A percentile compares a stretch with the other conserved stretches of the same genome.
These are phyloP conservation scores for Vitis hybrid DNA, from an alignment of 177 flowering plant genomes.

Conservation along the genomic window DNA sequence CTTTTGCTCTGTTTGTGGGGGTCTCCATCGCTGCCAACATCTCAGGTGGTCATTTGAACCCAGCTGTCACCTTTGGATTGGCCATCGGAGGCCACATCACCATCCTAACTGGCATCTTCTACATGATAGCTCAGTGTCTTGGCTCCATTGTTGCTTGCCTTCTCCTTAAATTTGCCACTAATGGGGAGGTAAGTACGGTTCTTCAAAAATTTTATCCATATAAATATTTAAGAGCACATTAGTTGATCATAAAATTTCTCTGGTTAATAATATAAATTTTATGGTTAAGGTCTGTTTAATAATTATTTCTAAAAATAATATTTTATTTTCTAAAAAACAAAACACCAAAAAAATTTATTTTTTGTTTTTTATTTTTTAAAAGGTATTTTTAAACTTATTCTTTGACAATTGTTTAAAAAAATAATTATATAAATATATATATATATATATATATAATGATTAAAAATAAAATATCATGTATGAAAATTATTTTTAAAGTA, in stretches of 20 bases:
- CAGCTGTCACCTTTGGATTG: conserved; percentile 78
- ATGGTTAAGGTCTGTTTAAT: too few relatives aligned
- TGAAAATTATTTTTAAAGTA: too few relatives aligned
- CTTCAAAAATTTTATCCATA: neutral
- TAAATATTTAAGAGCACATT: too few relatives aligned
- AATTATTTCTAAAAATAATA: too few relatives aligned
- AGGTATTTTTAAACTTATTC: neutral
- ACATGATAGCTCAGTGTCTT: conserved; percentile 67
- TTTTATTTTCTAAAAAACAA: too few relatives aligned
- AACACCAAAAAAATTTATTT: too few relatives aligned
- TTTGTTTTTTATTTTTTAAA: neutral
- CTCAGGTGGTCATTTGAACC: conserved; percentile 82
- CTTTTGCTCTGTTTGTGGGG: conserved; percentile 73
- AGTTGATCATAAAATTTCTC: too few relatives aligned
- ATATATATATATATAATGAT: too few relatives aligned
- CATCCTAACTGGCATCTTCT: conserved; percentile 65
- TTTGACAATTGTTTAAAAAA: neutral
- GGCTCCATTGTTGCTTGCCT: conserved; percentile 76
- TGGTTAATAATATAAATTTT: too few relatives aligned
- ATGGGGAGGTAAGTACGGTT: conserved; percentile 32
- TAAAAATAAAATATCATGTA: too few relatives aligned
- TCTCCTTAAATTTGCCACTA: conserved; percentile 62
- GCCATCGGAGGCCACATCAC: conserved; percentile 78
- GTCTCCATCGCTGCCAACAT: conserved; percentile 78
- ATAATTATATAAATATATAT: too few relatives aligned